Percentiles rank a stretch among this genome's conserved stretches.
Conservation (phyloP, 768 basidiomycete genomes). For the Tylopilus sp. region DNA sequence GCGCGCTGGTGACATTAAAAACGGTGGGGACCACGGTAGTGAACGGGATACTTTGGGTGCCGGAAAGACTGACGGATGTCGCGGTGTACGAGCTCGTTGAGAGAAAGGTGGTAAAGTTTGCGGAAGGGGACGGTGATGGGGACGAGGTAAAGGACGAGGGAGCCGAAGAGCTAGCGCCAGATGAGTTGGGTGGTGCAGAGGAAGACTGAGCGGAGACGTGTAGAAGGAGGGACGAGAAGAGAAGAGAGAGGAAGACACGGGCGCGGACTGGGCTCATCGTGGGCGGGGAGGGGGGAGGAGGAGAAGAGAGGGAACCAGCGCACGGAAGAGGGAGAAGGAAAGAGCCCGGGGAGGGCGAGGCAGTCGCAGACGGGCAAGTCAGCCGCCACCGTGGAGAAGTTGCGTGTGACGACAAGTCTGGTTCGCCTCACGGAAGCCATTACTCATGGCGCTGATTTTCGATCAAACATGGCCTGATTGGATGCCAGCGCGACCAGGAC, state of each 20-base stretch:
- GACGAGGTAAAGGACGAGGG: background rate
- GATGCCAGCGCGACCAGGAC: background rate
- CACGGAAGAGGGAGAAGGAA: background rate
- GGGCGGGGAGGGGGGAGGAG: background rate
- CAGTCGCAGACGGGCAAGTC: constrained; percentile 15
- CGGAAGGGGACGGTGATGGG: constrained; percentile 2
- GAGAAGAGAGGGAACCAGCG: background rate
- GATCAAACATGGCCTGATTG: background rate
- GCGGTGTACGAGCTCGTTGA: constrained; percentile 52
- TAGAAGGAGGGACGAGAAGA: constrained; percentile 29
- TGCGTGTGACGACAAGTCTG: constrained; percentile 16
- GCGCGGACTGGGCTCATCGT: constrained; percentile 11
- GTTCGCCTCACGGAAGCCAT: background rate
- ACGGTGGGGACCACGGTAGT: constrained; percentile 57
- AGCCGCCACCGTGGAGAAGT: constrained; percentile 26
- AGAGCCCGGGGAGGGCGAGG: constrained; percentile 4
- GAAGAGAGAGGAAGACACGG: constrained; percentile 17
- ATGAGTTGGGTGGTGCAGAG: constrained; percentile 19
- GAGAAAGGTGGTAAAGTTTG: constrained; percentile 50
- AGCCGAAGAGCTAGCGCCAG: constrained; percentile 3
- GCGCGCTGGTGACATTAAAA: constrained; percentile 59
- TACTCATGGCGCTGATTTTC: background rate
- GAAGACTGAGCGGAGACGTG: constrained; percentile 39
- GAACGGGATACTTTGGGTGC: constrained; percentile 45
- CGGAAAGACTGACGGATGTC: constrained; percentile 46